Evolutionary conservation across 495 filamentous ascomycete genomes (phyloP), one percentile per base, ranked within the genome.

Genomic region (Hypoxylon rickii): DNA sequence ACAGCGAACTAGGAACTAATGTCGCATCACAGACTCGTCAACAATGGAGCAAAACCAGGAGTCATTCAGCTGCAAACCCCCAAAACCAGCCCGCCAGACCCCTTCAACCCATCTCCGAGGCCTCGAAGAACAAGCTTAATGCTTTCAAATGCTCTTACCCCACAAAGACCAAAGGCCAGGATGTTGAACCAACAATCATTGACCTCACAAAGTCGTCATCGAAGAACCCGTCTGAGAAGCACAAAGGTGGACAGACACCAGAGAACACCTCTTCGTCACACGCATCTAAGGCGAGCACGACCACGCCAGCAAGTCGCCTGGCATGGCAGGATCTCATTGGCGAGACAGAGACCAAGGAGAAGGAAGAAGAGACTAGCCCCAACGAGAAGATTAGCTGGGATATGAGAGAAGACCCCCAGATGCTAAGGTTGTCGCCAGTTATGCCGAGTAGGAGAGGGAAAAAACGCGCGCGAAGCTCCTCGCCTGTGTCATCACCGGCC

Each of bases 401-500:
- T 39, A 68, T 62, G 36, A 68, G 67, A 46, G 58, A 61, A 21
- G 61, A 68, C 37, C 48, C 63, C 42, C 68, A 61, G n/a, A 63
- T 67, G 66, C 76, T 44, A 67, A 78, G 60, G 63, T 64, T 70
- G 18, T 83, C 76, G 37, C 80, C 74, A 39, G 73, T 76, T 26
- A 65, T 73, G 55, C 55, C 67, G 44, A 72, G 80, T 61, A 76
- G 75, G 38, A 73, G 78, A 67, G 71, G 82, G 63, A 77, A 75
- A 55, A 96, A 96, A 70, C 81, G 91, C 43, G 86, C 88, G 3
- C 79, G 86, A 65, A 92, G 88, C 70, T 94, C 92, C 6, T 92
- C 92, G 7, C 89, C 90, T 0, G 73, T 77, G n/a, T 86, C 86
- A 12, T 89, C 89, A 7, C 87, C 91, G 3, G 61, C 67, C 0